These are phyloP conservation scores for Mortierella alpina DNA, from an alignment of 192 early-diverging fungal species.

Conservation along the genomic window DNA sequence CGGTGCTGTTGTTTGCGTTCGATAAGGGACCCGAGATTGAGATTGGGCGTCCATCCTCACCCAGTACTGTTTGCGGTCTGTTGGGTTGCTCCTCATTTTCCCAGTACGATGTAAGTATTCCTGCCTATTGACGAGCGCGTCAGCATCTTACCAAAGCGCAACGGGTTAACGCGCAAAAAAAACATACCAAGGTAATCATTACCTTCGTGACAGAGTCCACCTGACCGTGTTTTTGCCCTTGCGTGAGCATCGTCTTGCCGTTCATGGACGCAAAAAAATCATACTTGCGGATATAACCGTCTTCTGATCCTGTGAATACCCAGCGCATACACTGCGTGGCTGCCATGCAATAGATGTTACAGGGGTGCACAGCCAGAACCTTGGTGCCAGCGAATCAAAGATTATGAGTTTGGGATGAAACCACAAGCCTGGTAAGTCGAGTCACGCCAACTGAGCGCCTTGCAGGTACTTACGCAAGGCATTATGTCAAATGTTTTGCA, in stretches of 20 bases:
- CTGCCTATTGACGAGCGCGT: constrained; percentile 59
- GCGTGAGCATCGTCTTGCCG: constrained; percentile 84
- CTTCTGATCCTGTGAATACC: constrained; percentile 89
- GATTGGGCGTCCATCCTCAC: constrained; percentile 28
- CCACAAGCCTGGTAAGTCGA: neutral
- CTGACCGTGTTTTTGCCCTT: constrained; percentile 84
- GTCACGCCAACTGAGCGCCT: neutral
- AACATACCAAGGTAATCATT: neutral
- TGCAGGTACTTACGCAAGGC: constrained; percentile 39
- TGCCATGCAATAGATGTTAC: constrained; percentile 75
- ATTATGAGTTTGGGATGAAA: neutral
- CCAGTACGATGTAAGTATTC: constrained; percentile 83
- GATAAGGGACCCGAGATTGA: neutral
- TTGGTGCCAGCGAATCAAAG: constrained; percentile 18
- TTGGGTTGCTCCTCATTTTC: constrained; percentile 82
- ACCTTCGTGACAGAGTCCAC: constrained; percentile 88
- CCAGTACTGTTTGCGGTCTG: neutral
- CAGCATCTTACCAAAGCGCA: neutral
- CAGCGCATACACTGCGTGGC: constrained; percentile 80
- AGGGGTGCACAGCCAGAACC: constrained; percentile 72
- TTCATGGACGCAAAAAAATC: constrained; percentile 90
- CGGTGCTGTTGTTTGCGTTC: neutral
- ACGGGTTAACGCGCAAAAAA: too few relatives aligned
- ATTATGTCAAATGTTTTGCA: constrained; percentile 61
- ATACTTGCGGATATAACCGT: constrained; percentile 95